A percentile compares a stretch with the other conserved stretches of the same genome.
These are phyloP conservation scores for Tagetes patula DNA, from an alignment of 129 eudicot genomes.

Conservation along the genomic window DNA sequence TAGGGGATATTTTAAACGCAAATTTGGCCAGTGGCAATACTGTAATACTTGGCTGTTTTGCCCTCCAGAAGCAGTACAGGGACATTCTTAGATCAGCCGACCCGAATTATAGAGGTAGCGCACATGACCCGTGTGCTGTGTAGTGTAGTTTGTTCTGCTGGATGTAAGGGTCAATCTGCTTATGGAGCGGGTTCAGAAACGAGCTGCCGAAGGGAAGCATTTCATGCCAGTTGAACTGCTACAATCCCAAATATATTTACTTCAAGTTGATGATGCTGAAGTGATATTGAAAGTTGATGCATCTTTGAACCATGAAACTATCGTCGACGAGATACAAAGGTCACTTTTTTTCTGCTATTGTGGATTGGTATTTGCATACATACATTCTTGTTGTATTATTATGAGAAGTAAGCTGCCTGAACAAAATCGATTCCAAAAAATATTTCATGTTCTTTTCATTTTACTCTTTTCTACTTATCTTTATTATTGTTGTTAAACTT, in stretches of 20 bases:
- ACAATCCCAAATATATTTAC: conserved; percentile 73
- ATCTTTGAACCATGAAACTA: conserved; percentile 47
- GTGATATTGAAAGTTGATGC: conserved; percentile 75
- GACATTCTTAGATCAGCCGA: conserved; percentile 85
- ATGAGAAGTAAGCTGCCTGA: too few species aligned
- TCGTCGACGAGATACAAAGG: conserved; percentile 42
- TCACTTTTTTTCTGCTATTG: conserved; percentile 24
- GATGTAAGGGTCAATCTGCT: conserved; percentile 59
- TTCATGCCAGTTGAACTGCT: conserved; percentile 82
- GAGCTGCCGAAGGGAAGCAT: conserved; percentile 76
- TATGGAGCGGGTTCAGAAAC: conserved; percentile 55
- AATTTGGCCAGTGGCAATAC: conserved; percentile 38
- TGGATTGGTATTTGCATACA: conserved; percentile 1
- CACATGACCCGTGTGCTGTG: conserved; percentile 35
- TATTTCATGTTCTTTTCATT: too few species aligned
- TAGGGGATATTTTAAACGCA: conserved; percentile 44
- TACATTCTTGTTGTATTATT: conserved; percentile 10
- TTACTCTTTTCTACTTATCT: too few species aligned
- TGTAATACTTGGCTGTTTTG: conserved; percentile 79
- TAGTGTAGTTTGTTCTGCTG: conserved; percentile 78
- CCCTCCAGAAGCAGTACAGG: conserved; percentile 64
- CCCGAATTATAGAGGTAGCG: conserved; percentile 39
- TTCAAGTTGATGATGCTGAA: conserved; percentile 75
- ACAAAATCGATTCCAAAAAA: too few species aligned
- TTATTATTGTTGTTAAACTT: too few species aligned